Evolutionary conservation across 148 eudicot species (phyloP).

Genomic region (Polygonum aviculare): DNA sequence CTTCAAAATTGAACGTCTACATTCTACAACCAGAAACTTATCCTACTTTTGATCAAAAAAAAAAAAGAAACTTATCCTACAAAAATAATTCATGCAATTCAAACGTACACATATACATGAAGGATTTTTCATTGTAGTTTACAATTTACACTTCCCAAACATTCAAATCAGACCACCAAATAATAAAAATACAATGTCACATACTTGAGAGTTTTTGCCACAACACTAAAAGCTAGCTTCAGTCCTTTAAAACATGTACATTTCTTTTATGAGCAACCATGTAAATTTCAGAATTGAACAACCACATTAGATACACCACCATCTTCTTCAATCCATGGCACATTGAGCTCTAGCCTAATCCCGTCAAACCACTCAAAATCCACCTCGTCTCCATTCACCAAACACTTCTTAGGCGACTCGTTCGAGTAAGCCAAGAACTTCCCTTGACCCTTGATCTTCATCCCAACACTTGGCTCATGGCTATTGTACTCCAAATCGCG

Average conservation of each 20-base stretch:
- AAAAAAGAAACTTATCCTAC: no score
- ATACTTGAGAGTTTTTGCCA: neutral
- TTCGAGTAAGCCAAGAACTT: slow-evolving; percentile 48
- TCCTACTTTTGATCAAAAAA: no score
- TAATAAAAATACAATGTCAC: neutral
- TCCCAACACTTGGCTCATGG: slow-evolving; percentile 13
- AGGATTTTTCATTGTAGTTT: neutral
- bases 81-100: no score
- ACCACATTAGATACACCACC: slow-evolving; percentile 39
- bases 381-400: slow-evolving; percentile 31
- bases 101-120: neutral
- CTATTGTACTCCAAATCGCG: slow-evolving; percentile 22
- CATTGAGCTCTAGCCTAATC: slow-evolving; percentile 20
- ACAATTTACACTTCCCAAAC: neutral
- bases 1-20: no score
- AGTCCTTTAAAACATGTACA: neutral
- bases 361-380: slow-evolving; percentile 31
- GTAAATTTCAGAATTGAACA: slow-evolving; percentile 22
- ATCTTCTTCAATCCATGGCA: slow-evolving; percentile 45
- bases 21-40: no score
- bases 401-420: slow-evolving; percentile 32
- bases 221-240: neutral
- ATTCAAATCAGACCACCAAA: neutral
- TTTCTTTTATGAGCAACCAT: neutral
- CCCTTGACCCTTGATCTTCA: slow-evolving; percentile 58